Evolutionary conservation across 345 rosid genomes (phyloP).

Genomic region (Hirschfeldia incana): DNA sequence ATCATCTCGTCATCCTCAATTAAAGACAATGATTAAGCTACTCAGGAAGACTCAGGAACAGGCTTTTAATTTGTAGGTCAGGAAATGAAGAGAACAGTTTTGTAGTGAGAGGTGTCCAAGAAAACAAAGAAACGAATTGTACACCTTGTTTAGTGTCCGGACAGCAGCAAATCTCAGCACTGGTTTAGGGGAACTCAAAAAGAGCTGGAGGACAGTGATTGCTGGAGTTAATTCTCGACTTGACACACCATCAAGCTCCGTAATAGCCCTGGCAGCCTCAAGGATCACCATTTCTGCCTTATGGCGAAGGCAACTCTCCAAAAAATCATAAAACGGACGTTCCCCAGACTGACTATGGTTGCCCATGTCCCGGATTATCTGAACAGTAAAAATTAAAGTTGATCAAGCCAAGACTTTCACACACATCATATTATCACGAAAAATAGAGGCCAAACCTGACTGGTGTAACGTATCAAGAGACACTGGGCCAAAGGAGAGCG

Average conservation of each 20-base stretch:
- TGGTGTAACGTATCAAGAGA: constrained; percentile 86
- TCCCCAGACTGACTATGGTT: constrained; percentile 75
- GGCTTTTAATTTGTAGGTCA: not conserved
- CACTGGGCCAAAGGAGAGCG: constrained; percentile 98
- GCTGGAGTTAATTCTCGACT: constrained; percentile 96
- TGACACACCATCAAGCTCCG: constrained; percentile 93
- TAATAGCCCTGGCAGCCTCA: constrained; percentile 98
- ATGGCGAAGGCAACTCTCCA: constrained; percentile 94
- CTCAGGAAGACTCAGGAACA: not conserved
- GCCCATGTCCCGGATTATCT: constrained; percentile 90
- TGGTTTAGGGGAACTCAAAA: constrained; percentile 95
- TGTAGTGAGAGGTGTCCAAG: constrained; percentile 4
- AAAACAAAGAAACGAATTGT: constrained; percentile 1
- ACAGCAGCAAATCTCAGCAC: constrained; percentile 97
- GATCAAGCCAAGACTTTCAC: not conserved
- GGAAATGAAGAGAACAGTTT: constrained; percentile 2
- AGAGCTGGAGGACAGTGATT: constrained; percentile 94
- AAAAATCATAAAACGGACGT: constrained; percentile 93
- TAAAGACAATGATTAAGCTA: constrained; percentile 11
- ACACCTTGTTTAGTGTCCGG: constrained; percentile 93
- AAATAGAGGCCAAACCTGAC: constrained; percentile 59
- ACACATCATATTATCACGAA: constrained; percentile 5
- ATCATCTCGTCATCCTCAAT: constrained; percentile 10
- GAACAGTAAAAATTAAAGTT: constrained; percentile 28
- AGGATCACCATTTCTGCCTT: constrained; percentile 98